Conservation (phyloP, 306 rosid species). For the Arachis stenosperma region DNA sequence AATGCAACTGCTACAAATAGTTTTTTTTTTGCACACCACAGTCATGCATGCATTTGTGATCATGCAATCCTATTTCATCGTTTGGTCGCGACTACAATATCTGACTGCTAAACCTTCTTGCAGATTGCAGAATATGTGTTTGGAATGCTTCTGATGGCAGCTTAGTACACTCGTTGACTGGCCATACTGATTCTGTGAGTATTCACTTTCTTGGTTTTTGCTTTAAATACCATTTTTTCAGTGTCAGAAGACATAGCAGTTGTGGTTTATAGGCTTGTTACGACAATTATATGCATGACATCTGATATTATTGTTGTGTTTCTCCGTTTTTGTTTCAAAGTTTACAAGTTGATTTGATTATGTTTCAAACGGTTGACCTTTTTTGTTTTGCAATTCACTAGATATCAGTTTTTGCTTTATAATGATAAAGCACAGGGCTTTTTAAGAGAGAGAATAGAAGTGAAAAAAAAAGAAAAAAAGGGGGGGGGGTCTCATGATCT, state of each 20-base stretch:
- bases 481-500: too few species aligned
- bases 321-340: slow-evolving; percentile 26
- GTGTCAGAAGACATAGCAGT: slow-evolving; percentile 1
- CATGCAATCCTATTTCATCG: slow-evolving; percentile 14
- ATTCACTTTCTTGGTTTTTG: slow-evolving; percentile 37
- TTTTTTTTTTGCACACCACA: neutral
- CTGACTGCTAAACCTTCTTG: slow-evolving; percentile 40
- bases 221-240: slow-evolving; percentile 23
- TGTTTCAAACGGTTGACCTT: neutral
- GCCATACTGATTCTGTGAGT: slow-evolving; percentile 94
- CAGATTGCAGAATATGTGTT: slow-evolving; percentile 99
- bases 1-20: neutral
- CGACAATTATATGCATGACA: slow-evolving; percentile 14
- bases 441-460: neutral
- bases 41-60: slow-evolving; percentile 29
- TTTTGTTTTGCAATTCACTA: neutral
- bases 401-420: neutral
- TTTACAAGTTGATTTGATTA: neutral
- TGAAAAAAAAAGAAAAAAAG: too few species aligned
- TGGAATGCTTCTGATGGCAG: slow-evolving; percentile 99
- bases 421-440: neutral
- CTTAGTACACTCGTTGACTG: slow-evolving; percentile 96
- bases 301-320: slow-evolving; percentile 28
- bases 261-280: slow-evolving; percentile 18
- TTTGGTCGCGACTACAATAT: slow-evolving; percentile 30